Percentiles rank a stretch among this genome's conserved stretches.
These are phyloP conservation scores for Furcasterigmium sp. DNA, from an alignment of 2,329 filamentous ascomycete species.

Conservation along the genomic window DNA sequence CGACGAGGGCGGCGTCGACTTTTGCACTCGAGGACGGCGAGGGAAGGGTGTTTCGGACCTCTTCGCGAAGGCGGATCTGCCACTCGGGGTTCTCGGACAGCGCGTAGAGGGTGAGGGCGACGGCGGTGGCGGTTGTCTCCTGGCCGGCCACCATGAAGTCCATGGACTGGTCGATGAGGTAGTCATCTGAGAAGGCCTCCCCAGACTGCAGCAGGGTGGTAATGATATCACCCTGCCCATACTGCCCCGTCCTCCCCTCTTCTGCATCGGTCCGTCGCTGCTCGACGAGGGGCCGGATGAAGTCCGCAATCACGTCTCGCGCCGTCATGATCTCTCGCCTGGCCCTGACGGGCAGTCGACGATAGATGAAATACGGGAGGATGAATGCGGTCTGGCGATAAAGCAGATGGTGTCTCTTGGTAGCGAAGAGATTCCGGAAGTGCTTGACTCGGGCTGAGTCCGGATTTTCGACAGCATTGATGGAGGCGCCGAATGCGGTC, in stretches of 20 bases:
- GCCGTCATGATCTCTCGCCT: not conserved
- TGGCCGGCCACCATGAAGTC: constrained; percentile 36
- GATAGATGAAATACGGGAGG: not conserved
- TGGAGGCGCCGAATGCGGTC: not conserved
- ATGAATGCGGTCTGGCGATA: not conserved
- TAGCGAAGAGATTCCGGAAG: not conserved
- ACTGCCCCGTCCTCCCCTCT: not conserved
- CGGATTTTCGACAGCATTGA: not conserved
- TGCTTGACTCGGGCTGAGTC: not conserved
- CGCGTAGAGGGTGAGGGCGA: constrained; percentile 36
- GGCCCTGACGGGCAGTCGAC: not conserved
- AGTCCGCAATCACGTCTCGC: not conserved
- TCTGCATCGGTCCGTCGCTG: not conserved
- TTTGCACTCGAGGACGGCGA: not conserved
- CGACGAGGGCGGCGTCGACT: constrained; percentile 26
- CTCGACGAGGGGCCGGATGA: not conserved
- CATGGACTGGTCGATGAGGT: constrained; percentile 27
- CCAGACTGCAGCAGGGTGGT: constrained; percentile 28
- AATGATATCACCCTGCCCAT: constrained; percentile 24
- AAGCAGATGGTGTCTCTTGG: not conserved
- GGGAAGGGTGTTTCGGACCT: constrained; percentile 28
- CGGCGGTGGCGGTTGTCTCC: constrained; percentile 36
- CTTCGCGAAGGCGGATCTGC: constrained; percentile 31
- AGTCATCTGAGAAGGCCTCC: constrained; percentile 26
- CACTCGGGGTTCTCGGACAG: constrained; percentile 31